Base-by-base conservation (phyloP, 306 rosid species). In the Purshia tridentata region DNA sequence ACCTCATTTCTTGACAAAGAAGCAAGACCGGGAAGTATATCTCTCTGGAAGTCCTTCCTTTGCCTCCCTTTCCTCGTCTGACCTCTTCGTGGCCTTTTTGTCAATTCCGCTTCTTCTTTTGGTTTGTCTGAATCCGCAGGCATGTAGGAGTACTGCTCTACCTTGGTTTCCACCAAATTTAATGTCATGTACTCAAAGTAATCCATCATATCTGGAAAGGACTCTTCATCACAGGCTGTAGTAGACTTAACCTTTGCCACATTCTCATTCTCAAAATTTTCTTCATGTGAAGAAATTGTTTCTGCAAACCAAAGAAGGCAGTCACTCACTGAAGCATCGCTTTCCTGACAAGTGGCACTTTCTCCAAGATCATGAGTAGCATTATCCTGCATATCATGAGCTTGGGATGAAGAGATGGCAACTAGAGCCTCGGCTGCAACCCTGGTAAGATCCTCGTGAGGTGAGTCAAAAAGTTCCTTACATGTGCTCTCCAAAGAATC, bases 1-100 rank as follows among this genome's bases (percentile, higher is more conserved):
- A 91, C 96, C 84, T 95, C 98, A 67, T 95, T 91, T 81, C 95
- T 85, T 15, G 92, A 84, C 70, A 95, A 77, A 63, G 96, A 90
- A 9, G 84, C 68, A 63, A 95, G 84, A 53, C 93, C 88, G 1
- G 97, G 96, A 70, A 90, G 98, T 54, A 91, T 86, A 76, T 95
- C 97, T 85, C 89, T 85, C 76, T 84, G 98, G 81, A 94, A 94
- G 54, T 91, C 98, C 86, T 92, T 88, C 68, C 84, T 69, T 81
- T 88, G 95, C 85, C 93, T 86, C 72, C 97, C 91, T 68, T 93
- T 84, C 76, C 93, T 90, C 10, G 89, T 81, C 23, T 84, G 90
- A 10, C 92, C 92, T 72, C 76, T 89, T 63, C 88, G 84, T 0
- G 95, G 78, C 70, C 87, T 79, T 23, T 77, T 91, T 6, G 87